Percentiles rank a stretch among this genome's conserved stretches.
Conservation (phyloP, 345 rosid genomes). For the Atalantia buxifolia region DNA sequence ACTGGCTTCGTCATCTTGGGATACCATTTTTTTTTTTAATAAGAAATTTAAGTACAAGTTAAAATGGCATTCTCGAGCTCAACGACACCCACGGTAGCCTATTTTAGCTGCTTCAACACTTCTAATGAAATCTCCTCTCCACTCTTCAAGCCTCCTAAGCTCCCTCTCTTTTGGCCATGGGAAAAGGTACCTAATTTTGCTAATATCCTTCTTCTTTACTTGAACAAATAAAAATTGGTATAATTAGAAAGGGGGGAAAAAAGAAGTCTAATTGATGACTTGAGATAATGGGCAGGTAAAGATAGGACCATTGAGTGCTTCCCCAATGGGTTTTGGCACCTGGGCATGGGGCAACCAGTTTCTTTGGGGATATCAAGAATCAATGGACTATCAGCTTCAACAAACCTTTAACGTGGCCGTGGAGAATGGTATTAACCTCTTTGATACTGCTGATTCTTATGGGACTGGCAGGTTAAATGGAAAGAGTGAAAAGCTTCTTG, state of each 20-base stretch:
- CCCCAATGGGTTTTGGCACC: slow-evolving; percentile 97
- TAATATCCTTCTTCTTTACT: not conserved
- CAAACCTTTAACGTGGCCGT: slow-evolving; percentile 69
- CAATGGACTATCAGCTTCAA: slow-evolving; percentile 85
- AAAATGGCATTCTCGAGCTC: slow-evolving; percentile 48
- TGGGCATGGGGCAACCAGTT: slow-evolving; percentile 99
- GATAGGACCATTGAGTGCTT: slow-evolving; percentile 80
- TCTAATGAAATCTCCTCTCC: slow-evolving; percentile 32
- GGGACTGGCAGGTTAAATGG: slow-evolving; percentile 88
- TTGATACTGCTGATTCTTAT: slow-evolving; percentile 93
- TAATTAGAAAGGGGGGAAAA: too few relatives aligned
- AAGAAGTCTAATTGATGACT: not conserved
- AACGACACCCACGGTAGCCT: slow-evolving; percentile 8
- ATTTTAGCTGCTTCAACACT: slow-evolving; percentile 35
- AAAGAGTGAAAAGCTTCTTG: slow-evolving; percentile 86
- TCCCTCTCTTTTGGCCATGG: slow-evolving; percentile 90
- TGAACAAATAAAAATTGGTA: too few relatives aligned
- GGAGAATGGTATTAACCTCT: slow-evolving; percentile 73
- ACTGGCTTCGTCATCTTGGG: not conserved
- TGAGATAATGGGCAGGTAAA: slow-evolving; percentile 45
- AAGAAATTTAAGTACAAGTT: not conserved
- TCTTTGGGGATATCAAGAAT: slow-evolving; percentile 82
- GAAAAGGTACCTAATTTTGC: slow-evolving; percentile 40
- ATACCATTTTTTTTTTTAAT: too few relatives aligned
- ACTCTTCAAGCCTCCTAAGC: slow-evolving; percentile 52